These are phyloP conservation scores for Plectranthus barbatus DNA, from an alignment of 257 asterid genomes.

Conservation along the genomic window DNA sequence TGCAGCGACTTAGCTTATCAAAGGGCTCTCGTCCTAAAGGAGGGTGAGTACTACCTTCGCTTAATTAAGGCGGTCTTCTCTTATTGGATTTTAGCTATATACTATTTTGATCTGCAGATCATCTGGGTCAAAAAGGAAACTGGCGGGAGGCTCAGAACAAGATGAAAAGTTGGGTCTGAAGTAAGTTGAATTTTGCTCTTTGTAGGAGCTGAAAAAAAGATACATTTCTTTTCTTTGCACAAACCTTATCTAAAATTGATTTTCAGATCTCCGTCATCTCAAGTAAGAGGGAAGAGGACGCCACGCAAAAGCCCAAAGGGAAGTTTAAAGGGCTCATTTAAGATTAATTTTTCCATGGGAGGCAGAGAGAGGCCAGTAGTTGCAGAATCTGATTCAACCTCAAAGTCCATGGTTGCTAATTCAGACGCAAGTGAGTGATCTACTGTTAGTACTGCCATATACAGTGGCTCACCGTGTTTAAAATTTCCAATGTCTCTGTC, in stretches of 20 bases:
- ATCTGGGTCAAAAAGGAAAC: conserved; percentile 43
- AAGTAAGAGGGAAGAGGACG: conserved; percentile 71
- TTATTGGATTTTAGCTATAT: conserved; percentile 2
- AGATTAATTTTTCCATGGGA: conserved; percentile 34
- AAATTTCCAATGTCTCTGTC: not conserved
- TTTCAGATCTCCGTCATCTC: conserved; percentile 58
- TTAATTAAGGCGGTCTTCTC: not conserved
- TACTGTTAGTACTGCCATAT: not conserved
- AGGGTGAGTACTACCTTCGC: conserved; percentile 46
- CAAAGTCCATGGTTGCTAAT: conserved; percentile 26
- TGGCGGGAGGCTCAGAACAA: conserved; percentile 34
- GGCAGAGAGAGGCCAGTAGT: conserved; percentile 32
- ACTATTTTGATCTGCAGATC: conserved; percentile 37
- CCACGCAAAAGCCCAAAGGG: conserved; percentile 58
- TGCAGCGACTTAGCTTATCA: conserved; percentile 57
- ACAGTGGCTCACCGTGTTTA: not conserved
- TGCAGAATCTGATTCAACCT: conserved; percentile 26
- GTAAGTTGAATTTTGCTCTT: conserved; percentile 39
- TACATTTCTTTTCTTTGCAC: conserved; percentile 8
- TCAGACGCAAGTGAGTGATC: conserved; percentile 47
- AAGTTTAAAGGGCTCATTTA: conserved; percentile 29
- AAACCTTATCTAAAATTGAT: conserved; percentile 22
- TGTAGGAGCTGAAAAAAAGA: conserved; percentile 8
- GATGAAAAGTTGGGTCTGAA: conserved; percentile 34
- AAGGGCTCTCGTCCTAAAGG: conserved; percentile 37